Evolutionary conservation across 306 rosid species (phyloP), one percentile per base, ranked within the genome.

Genomic region (barrel medic (Medicago truncatula)): DNA sequence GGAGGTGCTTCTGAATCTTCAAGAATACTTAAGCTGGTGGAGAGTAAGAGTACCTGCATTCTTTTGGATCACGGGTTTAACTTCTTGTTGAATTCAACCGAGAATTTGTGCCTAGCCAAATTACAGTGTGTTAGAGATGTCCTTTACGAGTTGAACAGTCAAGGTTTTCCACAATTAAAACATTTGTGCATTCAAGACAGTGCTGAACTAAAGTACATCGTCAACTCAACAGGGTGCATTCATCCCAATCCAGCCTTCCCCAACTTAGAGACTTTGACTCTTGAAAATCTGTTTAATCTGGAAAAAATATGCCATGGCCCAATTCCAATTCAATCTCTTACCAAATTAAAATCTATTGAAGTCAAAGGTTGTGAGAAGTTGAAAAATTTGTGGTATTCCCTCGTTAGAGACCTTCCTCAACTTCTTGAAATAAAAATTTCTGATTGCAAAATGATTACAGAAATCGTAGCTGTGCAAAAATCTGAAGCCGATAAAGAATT

Each of bases 311-410:
- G 71, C 6, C 20, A 58, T 13, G 52, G 71, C 3, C 40, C 67
- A 58, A 9, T 47, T 38, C 16, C 50, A 46, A 12, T 4, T n/a
- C 68, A 20, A 0, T 69, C 69, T 44, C 70, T 62, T 31, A 46
- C 18, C 3, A 71, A 75, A 16, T 7, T 81, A 5, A 23, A 18
- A 66, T 13, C 2, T 2, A 5, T 72, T 17, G 1, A 11, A 38
- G 67, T 82, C n/a, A 3, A 11, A 7, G 4, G 36, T 8, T 82
- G 85, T 46, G 8, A 66, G 6, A 46, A 38, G 20, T 56, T 76
- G 67, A 58, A 49, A 14, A 38, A 46, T 23, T 40, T 82, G 8
- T 46, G 9, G 9, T 49, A 15, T 8, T 64, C 79, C 36, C 50
- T 13, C 0, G 15, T 14, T 2, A 28, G 18, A 49, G 2, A 17